Evolutionary conservation across 208 protist species (phyloP), one percentile per base, ranked within the genome.

Genomic region (Trichomonas vaginalis): DNA sequence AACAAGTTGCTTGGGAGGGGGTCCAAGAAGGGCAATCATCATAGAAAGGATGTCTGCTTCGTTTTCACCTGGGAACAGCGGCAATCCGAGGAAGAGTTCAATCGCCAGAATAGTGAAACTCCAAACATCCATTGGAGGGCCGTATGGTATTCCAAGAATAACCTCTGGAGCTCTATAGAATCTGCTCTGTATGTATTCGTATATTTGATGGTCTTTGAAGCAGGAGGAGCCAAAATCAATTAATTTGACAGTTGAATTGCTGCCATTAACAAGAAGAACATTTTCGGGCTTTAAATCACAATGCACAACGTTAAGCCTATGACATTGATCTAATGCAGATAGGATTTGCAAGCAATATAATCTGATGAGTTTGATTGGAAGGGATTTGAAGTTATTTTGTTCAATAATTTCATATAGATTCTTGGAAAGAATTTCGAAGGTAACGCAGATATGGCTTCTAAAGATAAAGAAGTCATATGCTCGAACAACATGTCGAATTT

Each of bases 111-210:
- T 97, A 1, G 96, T 97, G 0, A 97, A 83, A 35, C 40, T 95
- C 97, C 97, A 97, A 23, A 97, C 96, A 90, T 98, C 97, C 32
- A 98, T 97, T 2, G 90, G 2, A 40, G 17, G 47, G 17, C n/a
- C n/a, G 95, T 97, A 98, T 21, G 92, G 82, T 23, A 96, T 79
- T 0, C 96, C 96, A 0, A 98, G 49, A 15, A 97, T 80, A 39
- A 98, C 97, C 83, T 98, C 97, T 40, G 97, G 97, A 0, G 97
- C 95, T 35, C 97, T 39, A 95, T 97, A 97, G 56, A 96, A 97
- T 8, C 96, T 47, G 42, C 79, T 96, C 87, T 97, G 97, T 47
- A 97, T 97, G 40, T 96, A 92, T 35, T 51, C 17, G 27, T 51
- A 92, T 51, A 48, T 48, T 51, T 48, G 86, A 17, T 92, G 45